phyloP scores from a whole-genome alignment of 805 yeast species.

The Metschnikowia aberdeeniae region DNA sequence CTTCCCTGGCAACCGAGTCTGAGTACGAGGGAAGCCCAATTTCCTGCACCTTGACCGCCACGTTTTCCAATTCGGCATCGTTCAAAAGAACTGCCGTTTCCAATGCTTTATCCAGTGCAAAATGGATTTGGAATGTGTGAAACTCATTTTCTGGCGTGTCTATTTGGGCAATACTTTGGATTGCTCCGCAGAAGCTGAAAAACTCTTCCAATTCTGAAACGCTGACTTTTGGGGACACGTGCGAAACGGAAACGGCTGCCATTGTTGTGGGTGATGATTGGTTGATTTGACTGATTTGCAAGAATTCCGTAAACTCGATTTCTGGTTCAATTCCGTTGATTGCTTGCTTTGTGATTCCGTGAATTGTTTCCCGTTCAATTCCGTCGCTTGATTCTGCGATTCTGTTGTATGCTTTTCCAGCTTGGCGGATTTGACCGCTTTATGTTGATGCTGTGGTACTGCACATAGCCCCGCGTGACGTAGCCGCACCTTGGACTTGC shows the following conservation, averaged over 20 bases:
- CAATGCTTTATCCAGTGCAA: constrained; percentile 57
- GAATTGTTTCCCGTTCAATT: no score
- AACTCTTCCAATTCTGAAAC: constrained; percentile 56
- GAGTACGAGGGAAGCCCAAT: constrained; percentile 17
- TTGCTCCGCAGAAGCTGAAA: constrained; percentile 69
- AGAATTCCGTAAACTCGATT: no score
- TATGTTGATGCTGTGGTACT: background rate
- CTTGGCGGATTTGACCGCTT: background rate
- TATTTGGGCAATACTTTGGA: constrained; percentile 32
- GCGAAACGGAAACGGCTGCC: constrained; percentile 50
- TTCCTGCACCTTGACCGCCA: constrained; percentile 44
- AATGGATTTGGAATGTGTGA: constrained; percentile 46
- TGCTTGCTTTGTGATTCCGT: no score
- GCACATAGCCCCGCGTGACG: constrained; percentile 2
- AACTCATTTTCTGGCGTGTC: constrained; percentile 26
- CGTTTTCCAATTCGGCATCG: constrained; percentile 69
- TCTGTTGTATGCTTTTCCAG: no score
- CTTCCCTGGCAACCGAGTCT: constrained; percentile 8
- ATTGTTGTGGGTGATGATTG: constrained; percentile 13
- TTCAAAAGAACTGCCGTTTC: constrained; percentile 66
- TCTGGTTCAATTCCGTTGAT: no score
- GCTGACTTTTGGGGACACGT: constrained; percentile 48
- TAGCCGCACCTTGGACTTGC: background rate
- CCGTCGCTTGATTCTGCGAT: no score
- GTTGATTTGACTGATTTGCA: no score